A percentile compares a stretch with the other conserved stretches of the same genome.
Evolutionary conservation across 805 yeast genomes (phyloP).

Genomic region (Yamadazyma olivae): DNA sequence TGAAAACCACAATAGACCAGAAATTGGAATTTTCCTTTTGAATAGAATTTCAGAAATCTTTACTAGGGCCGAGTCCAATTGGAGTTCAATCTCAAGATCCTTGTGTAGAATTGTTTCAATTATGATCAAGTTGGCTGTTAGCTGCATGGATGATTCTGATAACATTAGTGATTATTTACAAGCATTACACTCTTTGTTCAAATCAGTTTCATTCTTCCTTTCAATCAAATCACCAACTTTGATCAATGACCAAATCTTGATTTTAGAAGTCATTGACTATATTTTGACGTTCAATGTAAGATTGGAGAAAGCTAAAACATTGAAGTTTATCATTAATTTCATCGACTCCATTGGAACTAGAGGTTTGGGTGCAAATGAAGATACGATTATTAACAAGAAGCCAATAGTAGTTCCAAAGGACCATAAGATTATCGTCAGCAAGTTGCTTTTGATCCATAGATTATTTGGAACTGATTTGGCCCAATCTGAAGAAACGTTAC

Average conservation of each 20-base stretch:
- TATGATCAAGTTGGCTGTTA: conserved; percentile 40
- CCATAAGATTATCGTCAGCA: conserved; percentile 53
- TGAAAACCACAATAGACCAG: conserved; percentile 37
- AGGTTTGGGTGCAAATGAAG: conserved; percentile 49
- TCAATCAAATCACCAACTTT: conserved; percentile 44
- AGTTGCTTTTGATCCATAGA: conserved; percentile 60
- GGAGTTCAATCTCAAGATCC: conserved; percentile 65
- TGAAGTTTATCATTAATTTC: conserved; percentile 42
- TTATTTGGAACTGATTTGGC: conserved; percentile 41
- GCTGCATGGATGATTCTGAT: conserved; percentile 17
- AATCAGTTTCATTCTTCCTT: conserved; percentile 44
- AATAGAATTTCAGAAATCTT: conserved; percentile 46
- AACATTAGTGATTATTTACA: conserved; percentile 25
- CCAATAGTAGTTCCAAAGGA: conserved; percentile 40
- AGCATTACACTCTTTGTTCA: conserved; percentile 33
- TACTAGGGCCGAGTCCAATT: conserved; percentile 46
- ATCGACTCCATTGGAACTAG: conserved; percentile 54
- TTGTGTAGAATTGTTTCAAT: conserved; percentile 58
- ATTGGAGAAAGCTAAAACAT: conserved; percentile 36
- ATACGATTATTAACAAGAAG: conserved; percentile 15
- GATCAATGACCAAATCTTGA: conserved; percentile 58
- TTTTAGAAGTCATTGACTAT: conserved; percentile 59
- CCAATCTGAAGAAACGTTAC: conserved; percentile 22
- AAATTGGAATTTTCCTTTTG: conserved; percentile 50
- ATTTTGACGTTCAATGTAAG: conserved; percentile 44